Base-by-base conservation (phyloP, 805 yeast species). In the Candida ficus region DNA sequence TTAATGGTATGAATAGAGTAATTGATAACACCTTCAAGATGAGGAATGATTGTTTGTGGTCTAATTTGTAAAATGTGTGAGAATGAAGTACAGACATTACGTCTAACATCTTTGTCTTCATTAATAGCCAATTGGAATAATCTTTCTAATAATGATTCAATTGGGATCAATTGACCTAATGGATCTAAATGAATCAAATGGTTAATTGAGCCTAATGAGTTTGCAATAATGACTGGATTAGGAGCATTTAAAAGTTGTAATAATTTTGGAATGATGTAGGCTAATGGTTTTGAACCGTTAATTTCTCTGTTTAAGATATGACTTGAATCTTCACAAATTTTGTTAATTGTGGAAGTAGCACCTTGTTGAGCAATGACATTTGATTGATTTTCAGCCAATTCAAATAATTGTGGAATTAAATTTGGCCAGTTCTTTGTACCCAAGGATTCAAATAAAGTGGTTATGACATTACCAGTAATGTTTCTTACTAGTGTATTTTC, bases 271-370 rank as follows among this genome's bases (percentile, higher is more conserved):
- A 87, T 70, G 67, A 91, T 68, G 43, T 70, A 73, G 39, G 76
- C 78, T 47, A 83, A 65, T 0, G 96, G 95, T 41, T 79, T 65
- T 42, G 75, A 73, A 5, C 85, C 83, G 41, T 74, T 68, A 61
- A 77, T 75, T 43, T 79, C 83, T 37, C 70, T 61, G 56, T 86
- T 89, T 43, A 93, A 71, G 28, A 73, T 62, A 34, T 67, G 66
- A 8, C 80, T 78, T 21, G 86, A 78, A 62, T 93, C 99, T 59
- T 93, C 99, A 67, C 96, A 87, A 37, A 93, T 83, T 60, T 90
- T 88, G 29, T 83, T 71, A 45, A 93, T 67, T 0, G 97, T 90
- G 48, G 83, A 72, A 61, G 87, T 75, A 1, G 95, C 85, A 31
- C 93, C 90, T 51, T 81, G 88, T 34, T 51, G 54, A 29, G 60